phyloP scores from a whole-genome alignment of 768 basidiomycete genomes.

The Leccinum aurantiacum region DNA sequence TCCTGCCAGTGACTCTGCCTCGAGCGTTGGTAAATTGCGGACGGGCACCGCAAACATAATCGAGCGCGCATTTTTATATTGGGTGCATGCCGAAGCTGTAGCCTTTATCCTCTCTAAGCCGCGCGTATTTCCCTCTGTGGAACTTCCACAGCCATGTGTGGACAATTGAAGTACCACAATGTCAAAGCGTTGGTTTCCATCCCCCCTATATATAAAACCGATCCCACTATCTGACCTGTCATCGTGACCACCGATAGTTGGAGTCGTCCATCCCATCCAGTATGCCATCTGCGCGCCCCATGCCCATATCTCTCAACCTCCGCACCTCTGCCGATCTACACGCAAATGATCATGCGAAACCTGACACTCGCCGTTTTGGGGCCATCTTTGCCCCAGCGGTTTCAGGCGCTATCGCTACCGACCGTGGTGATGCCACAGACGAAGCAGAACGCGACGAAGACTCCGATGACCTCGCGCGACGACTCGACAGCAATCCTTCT shows the following conservation, averaged over 20 bases:
- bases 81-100: slow-evolving; percentile 2
- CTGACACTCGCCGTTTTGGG: slow-evolving; percentile 31
- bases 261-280: not conserved
- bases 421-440: slow-evolving; percentile 9
- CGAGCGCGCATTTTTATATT: not conserved
- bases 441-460: slow-evolving; percentile 17
- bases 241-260: slow-evolving; percentile 7
- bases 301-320: slow-evolving; percentile 8
- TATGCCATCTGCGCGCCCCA: slow-evolving; percentile 13
- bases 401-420: slow-evolving; percentile 4
- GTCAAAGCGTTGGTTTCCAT: slow-evolving; percentile 26
- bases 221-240: not conserved
- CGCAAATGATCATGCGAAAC: not conserved
- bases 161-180: slow-evolving; percentile 16
- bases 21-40: not conserved
- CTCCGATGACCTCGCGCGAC: slow-evolving; percentile 11
- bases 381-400: slow-evolving; percentile 19
- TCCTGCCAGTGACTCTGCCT: not conserved
- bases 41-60: not conserved
- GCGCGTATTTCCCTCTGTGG: slow-evolving; percentile 17
- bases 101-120: slow-evolving; percentile 15
- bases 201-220: slow-evolving; percentile 20
- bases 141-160: slow-evolving; percentile 21
- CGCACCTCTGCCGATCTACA: slow-evolving; percentile 3
- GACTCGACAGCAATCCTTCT: not conserved